Base-by-base conservation (phyloP, 2,329 filamentous ascomycete genomes). In the Colletotrichum tamarilloi region DNA sequence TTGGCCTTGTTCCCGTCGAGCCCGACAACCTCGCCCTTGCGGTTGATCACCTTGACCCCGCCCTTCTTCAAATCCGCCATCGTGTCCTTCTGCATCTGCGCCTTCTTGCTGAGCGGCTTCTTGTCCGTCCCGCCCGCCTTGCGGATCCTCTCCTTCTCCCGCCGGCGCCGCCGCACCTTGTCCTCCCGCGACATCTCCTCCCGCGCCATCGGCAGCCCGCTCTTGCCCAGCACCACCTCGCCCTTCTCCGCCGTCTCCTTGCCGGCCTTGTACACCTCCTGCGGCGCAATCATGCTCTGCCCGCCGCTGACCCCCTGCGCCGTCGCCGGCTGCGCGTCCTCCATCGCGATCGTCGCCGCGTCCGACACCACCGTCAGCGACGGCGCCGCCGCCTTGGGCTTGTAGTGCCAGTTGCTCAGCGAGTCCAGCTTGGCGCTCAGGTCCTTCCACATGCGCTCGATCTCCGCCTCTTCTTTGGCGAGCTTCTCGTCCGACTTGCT, bases 361-460 rank as follows among this genome's bases (percentile, higher is more conserved):
- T 98, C 96, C 30, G 94, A 90, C 42, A 98, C 93, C 68, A 98
- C 93, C 56, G 94, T 95, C 75, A 99, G 90, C 58, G 91, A 90
- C n/a, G 94, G 91, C 64, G 93, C 93, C 2, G 92, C 89, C 12
- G 94, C 92, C 85, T 95, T 97, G 67, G 97, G 97, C 83, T 94
- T 95, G 89, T 98, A 98, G 84, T 98, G 94, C 92, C 95, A 97
- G 81, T 94, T 97, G 83, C 92, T 95, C 75, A 99, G 91, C 30
- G 94, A 91, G 83, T 99, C 97, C 68, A 99, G 91, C 75, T 94
- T 94, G 58, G 89, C 90, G 79, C 90, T 92, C 66, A 98, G 88
- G 46, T 94, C 92, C 77, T 91, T 93, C 95, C 97, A 99, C 78
- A 98, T 86, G 35, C 87, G 87, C 78, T 93, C 91, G 67, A 98